phyloP scores from a whole-genome alignment of 1,284 basidiomycete species.

The Vanrija sp. region DNA sequence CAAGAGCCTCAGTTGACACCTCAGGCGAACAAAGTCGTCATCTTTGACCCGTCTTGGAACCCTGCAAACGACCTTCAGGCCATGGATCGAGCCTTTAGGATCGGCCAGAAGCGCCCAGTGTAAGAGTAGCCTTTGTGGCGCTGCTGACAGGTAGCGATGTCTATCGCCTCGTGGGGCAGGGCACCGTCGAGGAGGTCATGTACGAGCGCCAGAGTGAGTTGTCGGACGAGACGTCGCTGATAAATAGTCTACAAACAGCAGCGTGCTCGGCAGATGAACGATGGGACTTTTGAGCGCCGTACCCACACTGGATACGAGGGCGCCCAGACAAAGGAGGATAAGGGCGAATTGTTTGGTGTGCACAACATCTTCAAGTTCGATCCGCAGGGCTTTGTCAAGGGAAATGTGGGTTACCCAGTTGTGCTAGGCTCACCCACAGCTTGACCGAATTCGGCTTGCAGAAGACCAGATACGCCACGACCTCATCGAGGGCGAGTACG shows the following conservation, averaged over 20 bases:
- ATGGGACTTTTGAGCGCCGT: slow-evolving; percentile 44
- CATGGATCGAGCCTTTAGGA: slow-evolving; percentile 53
- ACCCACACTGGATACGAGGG: slow-evolving; percentile 41
- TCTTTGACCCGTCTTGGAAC: slow-evolving; percentile 50
- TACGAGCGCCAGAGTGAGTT: slow-evolving; percentile 49
- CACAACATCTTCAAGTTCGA: slow-evolving; percentile 47
- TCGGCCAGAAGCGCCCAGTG: slow-evolving; percentile 55
- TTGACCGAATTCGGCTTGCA: slow-evolving; percentile 29
- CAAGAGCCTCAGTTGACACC: neutral
- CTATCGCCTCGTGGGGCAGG: slow-evolving; percentile 53
- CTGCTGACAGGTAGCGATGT: slow-evolving; percentile 42
- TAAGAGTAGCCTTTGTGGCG: slow-evolving; percentile 13
- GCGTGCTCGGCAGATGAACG: slow-evolving; percentile 39
- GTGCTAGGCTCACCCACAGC: slow-evolving; percentile 16
- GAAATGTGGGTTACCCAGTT: slow-evolving; percentile 21
- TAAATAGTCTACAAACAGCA: slow-evolving; percentile 43
- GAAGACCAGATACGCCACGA: slow-evolving; percentile 34
- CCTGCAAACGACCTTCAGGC: slow-evolving; percentile 50
- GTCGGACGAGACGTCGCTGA: neutral
- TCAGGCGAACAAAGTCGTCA: slow-evolving; percentile 51
- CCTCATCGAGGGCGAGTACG: slow-evolving; percentile 27
- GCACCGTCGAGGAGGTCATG: slow-evolving; percentile 52
- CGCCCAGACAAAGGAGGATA: slow-evolving; percentile 21
- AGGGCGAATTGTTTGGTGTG: slow-evolving; percentile 45
- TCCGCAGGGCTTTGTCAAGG: slow-evolving; percentile 36